Percentiles rank a stretch among this genome's conserved stretches.
Conservation (phyloP, 768 basidiomycete genomes). For the Melanogaster broomeanus region DNA sequence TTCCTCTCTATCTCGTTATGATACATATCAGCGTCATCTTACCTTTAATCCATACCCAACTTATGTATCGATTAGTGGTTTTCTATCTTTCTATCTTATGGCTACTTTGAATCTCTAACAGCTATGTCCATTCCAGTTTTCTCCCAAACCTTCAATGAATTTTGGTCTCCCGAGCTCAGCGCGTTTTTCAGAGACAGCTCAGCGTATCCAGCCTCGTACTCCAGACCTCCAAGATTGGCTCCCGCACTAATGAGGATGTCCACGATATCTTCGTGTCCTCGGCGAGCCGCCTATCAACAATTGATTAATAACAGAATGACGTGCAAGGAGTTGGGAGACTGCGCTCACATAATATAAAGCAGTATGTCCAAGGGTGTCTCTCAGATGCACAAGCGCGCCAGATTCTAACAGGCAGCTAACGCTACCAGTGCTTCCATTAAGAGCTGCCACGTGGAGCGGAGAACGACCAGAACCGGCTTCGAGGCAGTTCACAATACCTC, state of each 20-base stretch:
- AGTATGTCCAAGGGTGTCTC: slow-evolving; percentile 81
- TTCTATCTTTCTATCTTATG: not conserved
- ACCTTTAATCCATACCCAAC: slow-evolving; percentile 12
- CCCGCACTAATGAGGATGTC: slow-evolving; percentile 70
- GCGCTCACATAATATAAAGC: slow-evolving; percentile 74
- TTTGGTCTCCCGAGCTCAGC: slow-evolving; percentile 41
- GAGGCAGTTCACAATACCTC: slow-evolving; percentile 72
- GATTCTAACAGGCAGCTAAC: slow-evolving; percentile 57
- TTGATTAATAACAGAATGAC: slow-evolving; percentile 1
- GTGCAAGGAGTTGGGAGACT: not conserved
- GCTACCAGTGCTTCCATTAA: slow-evolving; percentile 56
- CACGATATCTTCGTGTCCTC: slow-evolving; percentile 62
- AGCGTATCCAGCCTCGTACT: slow-evolving; percentile 60
- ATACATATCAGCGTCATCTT: slow-evolving; percentile 6
- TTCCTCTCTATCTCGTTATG: not conserved
- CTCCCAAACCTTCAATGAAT: slow-evolving; percentile 51
- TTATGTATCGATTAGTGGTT: slow-evolving; percentile 9
- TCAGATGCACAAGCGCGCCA: slow-evolving; percentile 80
- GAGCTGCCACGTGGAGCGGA: slow-evolving; percentile 76
- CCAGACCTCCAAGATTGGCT: slow-evolving; percentile 69
- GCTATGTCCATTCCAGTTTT: slow-evolving; percentile 46
- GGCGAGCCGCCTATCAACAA: slow-evolving; percentile 65
- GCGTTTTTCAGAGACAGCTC: slow-evolving; percentile 46
- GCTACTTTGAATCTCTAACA: slow-evolving; percentile 1
- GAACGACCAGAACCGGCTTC: slow-evolving; percentile 72